Evolutionary conservation across 306 rosid species (phyloP), one percentile per base, ranked within the genome.

Genomic region (Malus sieversii): DNA sequence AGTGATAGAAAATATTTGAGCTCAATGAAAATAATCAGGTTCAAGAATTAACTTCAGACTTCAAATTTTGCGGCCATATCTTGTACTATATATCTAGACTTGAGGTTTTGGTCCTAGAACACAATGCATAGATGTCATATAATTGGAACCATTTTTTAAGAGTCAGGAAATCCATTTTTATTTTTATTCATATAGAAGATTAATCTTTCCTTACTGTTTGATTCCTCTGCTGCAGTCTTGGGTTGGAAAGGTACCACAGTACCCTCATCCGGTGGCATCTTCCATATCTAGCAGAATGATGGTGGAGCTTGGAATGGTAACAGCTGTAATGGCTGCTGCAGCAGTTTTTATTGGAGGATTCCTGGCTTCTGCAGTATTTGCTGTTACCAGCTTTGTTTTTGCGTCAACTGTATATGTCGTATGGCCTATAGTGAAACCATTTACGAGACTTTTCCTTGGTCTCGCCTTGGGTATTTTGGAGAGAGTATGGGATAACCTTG

Each of bases 221-320:
- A 29, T 46, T 70, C 78, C 72, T 46, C n/a, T 69, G 79, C 68
- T 85, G 87, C 90, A 95, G 99, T 85, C 92, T 78, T 90, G 85
- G 89, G 87, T 92, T 79, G 97, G 93, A 68, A 92, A 83, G 72
- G 51, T 82, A 77, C 89, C 93, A 3, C 87, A 84, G 58, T 88
- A 85, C 84, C 99, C 99, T 81, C 87, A 92, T 88, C 97, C 99
- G 1, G 92, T 87, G 80, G 97, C 97, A 15, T 85, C 93, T 82
- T 90, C 93, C 71, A 87, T 95, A 80, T 95, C 99, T 53, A 86
- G 99, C 84, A 92, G 97, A 95, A 81, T 95, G 85, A 78, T 89
- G 91, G 90, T 87, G 72, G 99, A 95, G 87, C 93, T 95, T 61
- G 91, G 82, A 57, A 67, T 80, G 74, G 85, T 90, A 80, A 87